Evolutionary conservation across 352 stramenopile genomes (phyloP).

Genomic region (Globisporangium paddicum): DNA sequence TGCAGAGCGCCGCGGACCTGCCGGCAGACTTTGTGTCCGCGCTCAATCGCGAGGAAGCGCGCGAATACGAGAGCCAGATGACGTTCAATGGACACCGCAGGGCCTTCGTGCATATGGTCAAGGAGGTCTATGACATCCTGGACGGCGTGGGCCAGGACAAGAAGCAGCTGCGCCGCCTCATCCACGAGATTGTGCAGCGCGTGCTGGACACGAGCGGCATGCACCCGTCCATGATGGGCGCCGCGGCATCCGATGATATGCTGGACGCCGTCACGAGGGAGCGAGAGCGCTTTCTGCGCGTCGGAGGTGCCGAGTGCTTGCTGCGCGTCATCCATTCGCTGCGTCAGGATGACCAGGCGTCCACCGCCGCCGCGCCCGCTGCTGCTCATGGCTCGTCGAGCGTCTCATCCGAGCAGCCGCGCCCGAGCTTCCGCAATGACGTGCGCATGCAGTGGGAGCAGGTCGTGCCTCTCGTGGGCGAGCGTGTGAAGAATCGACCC

Average conservation of each 20-base stretch:
- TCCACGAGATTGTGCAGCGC: conserved; percentile 71
- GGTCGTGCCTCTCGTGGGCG: conserved; percentile 27
- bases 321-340: conserved; percentile 68
- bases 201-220: conserved; percentile 63
- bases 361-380: conserved; percentile 1
- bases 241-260: conserved; percentile 19
- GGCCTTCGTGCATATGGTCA: conserved; percentile 48
- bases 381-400: conserved; percentile 20
- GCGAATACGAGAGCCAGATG: conserved; percentile 35
- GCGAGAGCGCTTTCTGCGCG: conserved; percentile 59
- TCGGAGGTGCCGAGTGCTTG: conserved; percentile 73
- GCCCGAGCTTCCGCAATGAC: conserved; percentile 35
- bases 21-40: conserved; percentile 36
- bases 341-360: conserved; percentile 42
- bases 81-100: conserved; percentile 46
- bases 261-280: conserved; percentile 38
- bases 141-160: conserved; percentile 40
- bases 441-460: conserved; percentile 54
- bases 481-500: conserved; percentile 30
- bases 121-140: conserved; percentile 63
- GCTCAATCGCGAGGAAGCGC: conserved; percentile 39
- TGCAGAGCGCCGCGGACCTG: conserved; percentile 58
- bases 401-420: conserved; percentile 30
- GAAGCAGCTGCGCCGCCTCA: conserved; percentile 47
- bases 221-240: conserved; percentile 20